Percentiles rank a stretch among this genome's conserved stretches.
Evolutionary conservation across 1,284 basidiomycete species (phyloP).

Genomic region (Trichosporon asahii): DNA sequence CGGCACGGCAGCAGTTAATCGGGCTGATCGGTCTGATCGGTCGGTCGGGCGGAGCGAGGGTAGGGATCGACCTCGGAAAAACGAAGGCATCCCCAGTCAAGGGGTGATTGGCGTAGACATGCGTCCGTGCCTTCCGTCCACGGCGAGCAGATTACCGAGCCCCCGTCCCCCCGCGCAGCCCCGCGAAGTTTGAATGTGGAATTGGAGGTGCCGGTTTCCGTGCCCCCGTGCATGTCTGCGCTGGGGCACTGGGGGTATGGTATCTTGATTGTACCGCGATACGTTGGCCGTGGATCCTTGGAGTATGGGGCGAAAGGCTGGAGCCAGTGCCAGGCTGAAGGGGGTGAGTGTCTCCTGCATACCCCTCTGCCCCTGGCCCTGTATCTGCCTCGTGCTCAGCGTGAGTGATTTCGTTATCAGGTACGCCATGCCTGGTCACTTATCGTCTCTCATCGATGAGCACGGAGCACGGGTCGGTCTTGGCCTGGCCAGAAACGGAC

Average conservation of each 20-base stretch:
- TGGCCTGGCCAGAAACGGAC: no score
- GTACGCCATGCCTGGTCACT: no score
- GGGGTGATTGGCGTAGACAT: not conserved
- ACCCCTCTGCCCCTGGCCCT: not conserved
- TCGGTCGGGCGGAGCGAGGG: not conserved
- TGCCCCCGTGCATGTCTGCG: not conserved
- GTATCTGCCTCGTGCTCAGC: not conserved
- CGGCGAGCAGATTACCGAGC: not conserved
- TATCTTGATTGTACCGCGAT: not conserved
- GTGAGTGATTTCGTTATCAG: not conserved
- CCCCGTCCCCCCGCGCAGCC: no score
- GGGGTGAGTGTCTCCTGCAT: not conserved
- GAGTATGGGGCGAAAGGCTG: no score
- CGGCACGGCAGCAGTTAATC: not conserved
- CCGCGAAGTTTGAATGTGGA: not conserved
- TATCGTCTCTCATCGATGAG: no score
- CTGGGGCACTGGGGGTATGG: no score
- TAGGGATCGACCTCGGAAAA: not conserved
- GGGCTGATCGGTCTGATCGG: not conserved
- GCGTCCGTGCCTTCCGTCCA: not conserved
- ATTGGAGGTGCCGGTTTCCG: not conserved
- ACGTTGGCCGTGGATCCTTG: no score
- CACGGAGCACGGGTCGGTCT: no score
- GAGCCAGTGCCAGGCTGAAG: no score
- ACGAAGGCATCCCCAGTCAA: no score